Percentiles rank a stretch among this genome's conserved stretches.
Evolutionary conservation across 1,139 yeast species (phyloP).

Genomic region (Saccharomyces pastorianus): DNA sequence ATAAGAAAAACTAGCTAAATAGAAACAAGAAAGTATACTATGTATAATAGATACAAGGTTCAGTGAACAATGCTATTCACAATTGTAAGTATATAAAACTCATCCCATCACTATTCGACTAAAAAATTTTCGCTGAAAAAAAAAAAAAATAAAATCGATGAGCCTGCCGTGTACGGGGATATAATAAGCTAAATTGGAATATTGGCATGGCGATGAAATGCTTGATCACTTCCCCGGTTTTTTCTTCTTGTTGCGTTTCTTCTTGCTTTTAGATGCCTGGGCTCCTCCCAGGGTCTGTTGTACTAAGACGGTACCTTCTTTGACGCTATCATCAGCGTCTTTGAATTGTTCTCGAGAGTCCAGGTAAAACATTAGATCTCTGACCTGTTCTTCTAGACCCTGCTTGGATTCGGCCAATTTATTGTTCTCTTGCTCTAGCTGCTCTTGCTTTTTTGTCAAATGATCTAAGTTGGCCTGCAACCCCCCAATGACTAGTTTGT

Average conservation of each 20-base stretch:
- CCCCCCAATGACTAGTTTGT: conserved; percentile 47
- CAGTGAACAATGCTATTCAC: background rate
- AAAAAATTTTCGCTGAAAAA: background rate
- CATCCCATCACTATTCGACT: background rate
- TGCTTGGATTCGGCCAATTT: conserved; percentile 21
- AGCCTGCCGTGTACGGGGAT: background rate
- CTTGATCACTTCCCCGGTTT: background rate
- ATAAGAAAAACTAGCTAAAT: background rate
- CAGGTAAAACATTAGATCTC: conserved; percentile 73
- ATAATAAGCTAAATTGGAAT: background rate
- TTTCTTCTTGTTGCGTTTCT: conserved; percentile 13
- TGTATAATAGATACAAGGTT: background rate
- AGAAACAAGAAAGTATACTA: background rate
- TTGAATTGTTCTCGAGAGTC: conserved; percentile 67
- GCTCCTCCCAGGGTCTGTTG: conserved; percentile 9
- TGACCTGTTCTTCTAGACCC: conserved; percentile 60
- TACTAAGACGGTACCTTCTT: conserved; percentile 57
- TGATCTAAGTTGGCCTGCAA: conserved; percentile 51
- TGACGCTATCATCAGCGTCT: conserved; percentile 60
- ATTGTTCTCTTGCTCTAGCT: conserved; percentile 22
- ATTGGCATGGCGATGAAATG: background rate
- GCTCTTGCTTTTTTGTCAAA: conserved; percentile 36
- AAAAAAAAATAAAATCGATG: background rate
- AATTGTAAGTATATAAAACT: background rate
- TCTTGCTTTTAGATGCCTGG: conserved; percentile 3